A percentile compares a stretch with the other conserved stretches of the same genome.
phyloP scores from a whole-genome alignment of 2,329 filamentous ascomycete species.

The Xylaria multiplex region DNA sequence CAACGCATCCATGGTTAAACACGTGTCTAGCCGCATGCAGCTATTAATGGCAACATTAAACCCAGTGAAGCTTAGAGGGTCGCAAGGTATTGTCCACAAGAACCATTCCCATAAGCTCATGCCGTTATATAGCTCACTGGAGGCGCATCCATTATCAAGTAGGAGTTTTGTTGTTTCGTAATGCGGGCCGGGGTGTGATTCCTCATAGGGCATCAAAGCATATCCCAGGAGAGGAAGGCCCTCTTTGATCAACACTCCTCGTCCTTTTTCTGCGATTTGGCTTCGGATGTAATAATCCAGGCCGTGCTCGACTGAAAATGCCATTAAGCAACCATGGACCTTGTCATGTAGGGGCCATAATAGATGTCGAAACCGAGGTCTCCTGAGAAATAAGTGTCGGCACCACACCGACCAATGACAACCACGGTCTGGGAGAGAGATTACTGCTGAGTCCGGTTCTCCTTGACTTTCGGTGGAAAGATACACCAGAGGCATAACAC shows the following conservation, averaged over 20 bases:
- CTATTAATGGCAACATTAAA: too few relatives aligned
- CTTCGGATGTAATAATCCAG: conserved; percentile 21
- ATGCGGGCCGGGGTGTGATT: too few relatives aligned
- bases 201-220: conserved; percentile 13
- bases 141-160: conserved; percentile 16
- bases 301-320: conserved; percentile 23
- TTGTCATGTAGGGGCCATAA: neutral
- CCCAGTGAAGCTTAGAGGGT: too few relatives aligned
- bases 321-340: conserved; percentile 25
- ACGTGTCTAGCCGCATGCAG: neutral
- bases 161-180: conserved; percentile 13
- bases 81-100: conserved; percentile 5
- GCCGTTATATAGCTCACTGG: conserved; percentile 20
- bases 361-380: too few relatives aligned
- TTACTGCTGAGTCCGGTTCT: neutral
- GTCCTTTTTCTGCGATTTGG: conserved; percentile 20
- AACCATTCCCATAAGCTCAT: conserved; percentile 33
- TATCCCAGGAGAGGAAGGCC: conserved; percentile 35
- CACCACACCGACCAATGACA: conserved; percentile 23
- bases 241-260: conserved; percentile 19
- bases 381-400: too few relatives aligned
- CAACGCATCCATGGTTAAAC: neutral
- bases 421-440: neutral
- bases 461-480: neutral
- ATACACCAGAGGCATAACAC: conserved; percentile 2